Percentiles rank a stretch among this genome's conserved stretches.
phyloP scores from a whole-genome alignment of 1,284 basidiomycete genomes.

The Chalciporus sp. region DNA sequence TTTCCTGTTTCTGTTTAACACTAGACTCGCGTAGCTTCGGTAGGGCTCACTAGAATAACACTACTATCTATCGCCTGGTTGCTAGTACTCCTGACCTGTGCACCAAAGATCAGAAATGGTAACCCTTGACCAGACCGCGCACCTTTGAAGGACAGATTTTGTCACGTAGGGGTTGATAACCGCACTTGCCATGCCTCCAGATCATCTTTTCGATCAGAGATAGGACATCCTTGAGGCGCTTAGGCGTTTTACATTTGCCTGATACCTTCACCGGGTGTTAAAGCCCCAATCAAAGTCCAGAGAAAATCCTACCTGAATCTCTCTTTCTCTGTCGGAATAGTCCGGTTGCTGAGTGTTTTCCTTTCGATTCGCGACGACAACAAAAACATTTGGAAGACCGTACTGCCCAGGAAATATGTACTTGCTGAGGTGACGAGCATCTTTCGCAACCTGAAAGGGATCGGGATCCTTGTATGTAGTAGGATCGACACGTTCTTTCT shows the following conservation, averaged over 20 bases:
- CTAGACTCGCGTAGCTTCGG: not conserved
- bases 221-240: conserved; percentile 61
- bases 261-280: conserved; percentile 37
- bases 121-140: conserved; percentile 3
- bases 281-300: not conserved
- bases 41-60: conserved; percentile 54
- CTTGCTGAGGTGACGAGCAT: conserved; percentile 70
- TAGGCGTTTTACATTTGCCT: conserved; percentile 69
- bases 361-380: conserved; percentile 26
- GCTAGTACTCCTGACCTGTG: conserved; percentile 34
- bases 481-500: conserved; percentile 26
- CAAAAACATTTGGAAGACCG: conserved; percentile 62
- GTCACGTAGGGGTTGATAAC: conserved; percentile 69
- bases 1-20: conserved; percentile 48
- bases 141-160: conserved; percentile 78
- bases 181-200: conserved; percentile 69
- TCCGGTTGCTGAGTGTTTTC: conserved; percentile 44
- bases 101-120: conserved; percentile 1
- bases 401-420: conserved; percentile 86
- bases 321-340: conserved; percentile 65
- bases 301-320: conserved; percentile 60
- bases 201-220: conserved; percentile 63
- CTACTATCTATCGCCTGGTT: conserved; percentile 50
- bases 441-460: conserved; percentile 44
- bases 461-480: conserved; percentile 42